Conservation (phyloP, 2,329 filamentous ascomycete genomes). For the Apiospora aurea region DNA sequence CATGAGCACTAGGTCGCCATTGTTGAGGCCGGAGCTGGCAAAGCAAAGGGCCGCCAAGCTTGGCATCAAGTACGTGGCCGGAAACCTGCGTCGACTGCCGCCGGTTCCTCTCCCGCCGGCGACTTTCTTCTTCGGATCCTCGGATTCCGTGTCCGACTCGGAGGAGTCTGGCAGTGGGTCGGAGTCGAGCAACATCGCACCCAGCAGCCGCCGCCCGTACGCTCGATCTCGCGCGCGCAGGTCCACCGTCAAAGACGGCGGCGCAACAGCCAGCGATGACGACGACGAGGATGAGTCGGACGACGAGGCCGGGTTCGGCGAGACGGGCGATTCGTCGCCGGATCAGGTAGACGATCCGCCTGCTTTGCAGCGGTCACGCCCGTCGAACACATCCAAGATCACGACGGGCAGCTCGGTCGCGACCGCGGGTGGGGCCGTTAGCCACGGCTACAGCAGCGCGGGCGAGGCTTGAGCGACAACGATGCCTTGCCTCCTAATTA, state of each 20-base stretch:
- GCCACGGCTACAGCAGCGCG: conserved; percentile 68
- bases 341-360: conserved; percentile 73
- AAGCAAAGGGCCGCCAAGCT: conserved; percentile 34
- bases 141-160: conserved; percentile 44
- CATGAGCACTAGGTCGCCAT: conserved; percentile 50
- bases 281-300: neutral
- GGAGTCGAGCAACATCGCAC: conserved; percentile 29
- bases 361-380: conserved; percentile 75
- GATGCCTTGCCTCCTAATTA: neutral
- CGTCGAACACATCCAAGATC: conserved; percentile 77
- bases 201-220: neutral
- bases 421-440: conserved; percentile 74
- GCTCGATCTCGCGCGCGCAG: neutral
- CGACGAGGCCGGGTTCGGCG: conserved; percentile 81
- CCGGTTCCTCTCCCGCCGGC: conserved; percentile 61
- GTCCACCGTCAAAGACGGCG: neutral
- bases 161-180: conserved; percentile 31
- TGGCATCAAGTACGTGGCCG: conserved; percentile 55
- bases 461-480: neutral
- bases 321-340: conserved; percentile 75
- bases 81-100: conserved; percentile 50
- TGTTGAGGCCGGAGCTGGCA: conserved; percentile 25
- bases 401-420: conserved; percentile 86
- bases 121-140: conserved; percentile 56
- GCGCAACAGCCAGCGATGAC: neutral